phyloP scores from a whole-genome alignment of 345 rosid genomes.

The Citrus cavaleriei region DNA sequence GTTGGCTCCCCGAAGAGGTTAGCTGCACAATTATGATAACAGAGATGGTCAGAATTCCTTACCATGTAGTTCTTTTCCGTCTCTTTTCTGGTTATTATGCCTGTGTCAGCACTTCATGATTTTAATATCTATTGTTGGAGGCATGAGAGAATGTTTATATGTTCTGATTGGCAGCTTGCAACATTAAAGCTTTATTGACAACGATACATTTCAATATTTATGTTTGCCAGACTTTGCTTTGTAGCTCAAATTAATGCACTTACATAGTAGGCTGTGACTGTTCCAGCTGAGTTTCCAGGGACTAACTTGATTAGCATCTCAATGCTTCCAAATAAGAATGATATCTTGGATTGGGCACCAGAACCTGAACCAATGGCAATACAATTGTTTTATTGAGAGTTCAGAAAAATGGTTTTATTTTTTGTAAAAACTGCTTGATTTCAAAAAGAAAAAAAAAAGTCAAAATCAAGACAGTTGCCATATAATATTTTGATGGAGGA shows the following conservation, averaged over 20 bases:
- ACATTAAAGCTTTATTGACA: not conserved
- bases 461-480: not conserved
- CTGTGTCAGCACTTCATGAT: not conserved
- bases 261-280: conserved; percentile 68
- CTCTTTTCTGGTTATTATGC: not conserved
- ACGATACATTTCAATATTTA: not conserved
- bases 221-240: not conserved
- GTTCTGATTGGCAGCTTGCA: not conserved
- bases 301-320: conserved; percentile 79
- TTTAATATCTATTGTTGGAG: not conserved
- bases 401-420: not conserved
- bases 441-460: not conserved
- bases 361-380: conserved; percentile 36
- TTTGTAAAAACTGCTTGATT: not conserved
- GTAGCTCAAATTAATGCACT: conserved; percentile 10
- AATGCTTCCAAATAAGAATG: conserved; percentile 70
- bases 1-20: conserved; percentile 52
- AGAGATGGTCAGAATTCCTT: not conserved
- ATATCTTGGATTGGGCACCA: conserved; percentile 49
- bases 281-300: conserved; percentile 86
- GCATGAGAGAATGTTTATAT: not conserved
- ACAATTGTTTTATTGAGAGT: not conserved
- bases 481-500: not conserved
- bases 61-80: not conserved
- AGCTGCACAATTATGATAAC: conserved; percentile 31